phyloP scores from a whole-genome alignment of 1,139 yeast species.

The Candida frijolesensis region DNA sequence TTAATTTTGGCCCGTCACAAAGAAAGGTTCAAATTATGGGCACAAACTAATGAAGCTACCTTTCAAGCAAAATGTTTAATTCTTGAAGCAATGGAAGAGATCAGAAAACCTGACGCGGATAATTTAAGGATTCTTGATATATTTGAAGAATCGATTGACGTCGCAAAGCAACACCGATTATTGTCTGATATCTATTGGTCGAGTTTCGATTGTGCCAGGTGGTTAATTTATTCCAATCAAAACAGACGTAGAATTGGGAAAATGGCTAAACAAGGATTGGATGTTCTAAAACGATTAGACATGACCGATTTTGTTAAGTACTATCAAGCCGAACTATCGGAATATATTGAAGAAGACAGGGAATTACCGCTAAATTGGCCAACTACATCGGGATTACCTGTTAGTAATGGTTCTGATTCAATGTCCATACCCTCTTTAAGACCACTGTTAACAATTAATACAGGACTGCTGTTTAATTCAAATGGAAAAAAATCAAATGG shows the following conservation, averaged over 20 bases:
- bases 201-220: constrained; percentile 48
- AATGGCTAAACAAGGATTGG: constrained; percentile 24
- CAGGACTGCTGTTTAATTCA: background rate
- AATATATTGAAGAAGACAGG: constrained; percentile 19
- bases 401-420: constrained; percentile 8
- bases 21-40: constrained; percentile 30
- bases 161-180: constrained; percentile 31
- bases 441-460: background rate
- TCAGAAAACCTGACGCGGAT: constrained; percentile 21
- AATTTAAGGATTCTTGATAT: constrained; percentile 44
- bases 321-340: constrained; percentile 21
- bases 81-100: constrained; percentile 33
- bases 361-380: constrained; percentile 26
- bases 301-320: constrained; percentile 16
- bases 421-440: background rate
- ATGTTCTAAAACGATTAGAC: constrained; percentile 23
- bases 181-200: constrained; percentile 46
- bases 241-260: constrained; percentile 19
- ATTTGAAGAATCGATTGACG: constrained; percentile 49
- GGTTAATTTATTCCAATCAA: constrained; percentile 37
- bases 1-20: constrained; percentile 18
- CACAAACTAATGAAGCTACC: constrained; percentile 35
- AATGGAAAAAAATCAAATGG: background rate
- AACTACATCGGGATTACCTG: constrained; percentile 26
- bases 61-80: constrained; percentile 38